A percentile compares a stretch with the other conserved stretches of the same genome.
Evolutionary conservation across 2,329 filamentous ascomycete species (phyloP).

Genomic region (Aspergillus ochraceus): DNA sequence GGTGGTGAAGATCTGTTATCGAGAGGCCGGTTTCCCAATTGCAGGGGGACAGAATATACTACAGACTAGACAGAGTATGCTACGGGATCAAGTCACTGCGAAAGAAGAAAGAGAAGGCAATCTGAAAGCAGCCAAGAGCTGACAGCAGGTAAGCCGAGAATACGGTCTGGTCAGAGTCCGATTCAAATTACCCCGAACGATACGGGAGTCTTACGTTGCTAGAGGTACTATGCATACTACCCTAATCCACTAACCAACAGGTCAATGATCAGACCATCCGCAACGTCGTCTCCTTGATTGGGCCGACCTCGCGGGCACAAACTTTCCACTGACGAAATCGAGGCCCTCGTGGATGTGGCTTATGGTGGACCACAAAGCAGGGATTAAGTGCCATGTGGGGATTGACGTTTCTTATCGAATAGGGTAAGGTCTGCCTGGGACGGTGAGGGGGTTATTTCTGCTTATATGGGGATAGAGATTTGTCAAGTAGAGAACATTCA

Average conservation of each 20-base stretch:
- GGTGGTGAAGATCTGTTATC: not conserved
- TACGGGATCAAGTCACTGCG: too few relatives aligned
- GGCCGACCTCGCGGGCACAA: not conserved
- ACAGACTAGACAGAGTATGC: too few relatives aligned
- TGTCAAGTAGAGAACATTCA: too few relatives aligned
- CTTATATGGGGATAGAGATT: not conserved
- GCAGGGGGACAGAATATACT: too few relatives aligned
- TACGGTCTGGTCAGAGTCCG: too few relatives aligned
- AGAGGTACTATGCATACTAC: not conserved
- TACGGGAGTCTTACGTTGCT: too few relatives aligned
- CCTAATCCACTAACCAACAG: not conserved
- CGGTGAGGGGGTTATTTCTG: not conserved
- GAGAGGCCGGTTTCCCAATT: too few relatives aligned
- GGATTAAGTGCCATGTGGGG: not conserved
- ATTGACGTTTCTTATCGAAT: not conserved
- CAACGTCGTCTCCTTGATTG: not conserved
- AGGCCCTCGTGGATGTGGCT: not conserved
- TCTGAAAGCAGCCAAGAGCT: too few relatives aligned
- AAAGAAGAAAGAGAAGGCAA: too few relatives aligned
- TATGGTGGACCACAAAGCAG: not conserved
- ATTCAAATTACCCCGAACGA: too few relatives aligned
- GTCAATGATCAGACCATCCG: not conserved
- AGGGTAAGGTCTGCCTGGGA: not conserved
- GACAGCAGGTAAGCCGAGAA: too few relatives aligned
- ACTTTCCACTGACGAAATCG: not conserved